phyloP scores from a whole-genome alignment of 2,329 filamentous ascomycete species.

The Penicillium sp. region DNA sequence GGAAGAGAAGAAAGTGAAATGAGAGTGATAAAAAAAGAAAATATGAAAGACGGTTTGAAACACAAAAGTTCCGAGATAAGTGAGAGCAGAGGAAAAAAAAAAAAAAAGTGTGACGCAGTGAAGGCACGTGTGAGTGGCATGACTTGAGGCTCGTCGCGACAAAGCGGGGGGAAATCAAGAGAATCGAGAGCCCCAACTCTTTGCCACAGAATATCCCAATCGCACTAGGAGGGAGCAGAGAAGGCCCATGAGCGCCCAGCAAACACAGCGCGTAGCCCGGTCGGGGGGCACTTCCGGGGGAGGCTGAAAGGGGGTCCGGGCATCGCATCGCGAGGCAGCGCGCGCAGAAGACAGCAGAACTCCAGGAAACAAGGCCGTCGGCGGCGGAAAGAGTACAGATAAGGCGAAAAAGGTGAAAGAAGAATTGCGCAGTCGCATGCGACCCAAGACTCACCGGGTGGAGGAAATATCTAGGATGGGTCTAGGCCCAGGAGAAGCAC shows the following conservation, averaged over 20 bases:
- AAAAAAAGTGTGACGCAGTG: slow-evolving; percentile 5
- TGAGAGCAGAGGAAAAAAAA: background rate
- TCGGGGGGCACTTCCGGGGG: background rate
- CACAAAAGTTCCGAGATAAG: background rate
- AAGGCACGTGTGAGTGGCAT: slow-evolving; percentile 22
- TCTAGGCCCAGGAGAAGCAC: slow-evolving; percentile 9
- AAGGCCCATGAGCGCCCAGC: too few relatives aligned
- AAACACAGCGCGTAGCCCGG: background rate
- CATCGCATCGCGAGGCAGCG: background rate
- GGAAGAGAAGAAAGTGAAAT: background rate
- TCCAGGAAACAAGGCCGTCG: too few relatives aligned
- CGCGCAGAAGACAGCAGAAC: background rate
- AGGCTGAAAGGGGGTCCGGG: background rate
- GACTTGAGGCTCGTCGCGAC: slow-evolving; percentile 16
- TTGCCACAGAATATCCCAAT: slow-evolving; percentile 1
- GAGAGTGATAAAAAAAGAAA: background rate
- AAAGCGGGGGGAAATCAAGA: slow-evolving; percentile 14
- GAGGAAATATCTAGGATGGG: slow-evolving; percentile 7
- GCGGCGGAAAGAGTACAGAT: too few relatives aligned
- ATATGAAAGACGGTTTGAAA: background rate
- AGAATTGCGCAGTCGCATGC: background rate
- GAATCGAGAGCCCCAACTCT: slow-evolving; percentile 1
- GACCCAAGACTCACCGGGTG: slow-evolving; percentile 13
- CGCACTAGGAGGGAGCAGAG: background rate
- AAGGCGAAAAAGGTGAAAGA: background rate